Conservation (phyloP, 2,329 filamentous ascomycete genomes). For the Albifimbria verrucaria region DNA sequence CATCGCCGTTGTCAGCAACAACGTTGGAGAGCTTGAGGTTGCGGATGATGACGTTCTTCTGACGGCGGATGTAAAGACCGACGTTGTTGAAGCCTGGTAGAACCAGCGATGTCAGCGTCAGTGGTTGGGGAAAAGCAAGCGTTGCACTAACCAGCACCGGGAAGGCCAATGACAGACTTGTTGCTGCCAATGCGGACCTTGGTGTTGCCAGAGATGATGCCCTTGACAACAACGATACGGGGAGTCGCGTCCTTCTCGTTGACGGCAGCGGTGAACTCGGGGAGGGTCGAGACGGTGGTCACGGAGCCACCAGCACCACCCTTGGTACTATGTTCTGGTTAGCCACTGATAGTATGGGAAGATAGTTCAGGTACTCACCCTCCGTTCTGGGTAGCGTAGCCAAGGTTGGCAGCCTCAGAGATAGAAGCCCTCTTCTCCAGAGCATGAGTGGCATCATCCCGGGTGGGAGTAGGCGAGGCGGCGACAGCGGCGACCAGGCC, state of each 20-base stretch:
- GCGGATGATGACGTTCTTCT: constrained; percentile 55
- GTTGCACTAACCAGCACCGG: constrained; percentile 25
- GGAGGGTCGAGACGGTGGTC: constrained; percentile 42
- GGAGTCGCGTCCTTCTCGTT: constrained; percentile 30
- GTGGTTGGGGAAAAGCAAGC: no score
- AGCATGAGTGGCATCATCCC: constrained; percentile 10
- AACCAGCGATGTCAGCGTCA: no score
- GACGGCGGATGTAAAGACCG: constrained; percentile 47
- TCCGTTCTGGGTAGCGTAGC: constrained; percentile 20
- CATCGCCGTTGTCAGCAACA: constrained; percentile 52
- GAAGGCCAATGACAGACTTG: constrained; percentile 37
- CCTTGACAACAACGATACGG: constrained; percentile 34
- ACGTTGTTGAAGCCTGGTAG: constrained; percentile 34
- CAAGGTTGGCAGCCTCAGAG: constrained; percentile 22
- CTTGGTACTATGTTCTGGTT: constrained; percentile 31
- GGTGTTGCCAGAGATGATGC: constrained; percentile 30
- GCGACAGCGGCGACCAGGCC: constrained; percentile 15
- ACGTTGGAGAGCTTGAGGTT: constrained; percentile 57
- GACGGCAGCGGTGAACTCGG: constrained; percentile 39
- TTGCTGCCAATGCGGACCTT: constrained; percentile 36
- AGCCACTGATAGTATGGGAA: no score
- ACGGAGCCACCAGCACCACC: constrained; percentile 45
- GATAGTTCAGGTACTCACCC: background rate
- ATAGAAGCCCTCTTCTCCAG: constrained; percentile 21
- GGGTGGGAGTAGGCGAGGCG: constrained; percentile 18